A percentile compares a stretch with the other conserved stretches of the same genome.
Evolutionary conservation across 148 eudicot genomes (phyloP).

Genomic region (Silene conica): DNA sequence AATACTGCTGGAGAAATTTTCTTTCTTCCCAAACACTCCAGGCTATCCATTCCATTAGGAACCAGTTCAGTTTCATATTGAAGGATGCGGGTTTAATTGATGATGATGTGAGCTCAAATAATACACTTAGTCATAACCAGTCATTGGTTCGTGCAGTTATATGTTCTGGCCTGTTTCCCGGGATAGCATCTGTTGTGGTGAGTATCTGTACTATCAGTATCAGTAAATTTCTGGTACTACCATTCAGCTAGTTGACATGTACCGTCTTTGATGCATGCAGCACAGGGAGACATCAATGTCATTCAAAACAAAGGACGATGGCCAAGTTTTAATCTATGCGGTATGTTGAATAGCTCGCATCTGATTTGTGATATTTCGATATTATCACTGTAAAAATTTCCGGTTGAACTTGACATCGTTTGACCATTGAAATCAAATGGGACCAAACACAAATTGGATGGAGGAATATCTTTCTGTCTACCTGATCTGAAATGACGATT

Average conservation of each 20-base stretch:
- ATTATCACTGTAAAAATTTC: no score
- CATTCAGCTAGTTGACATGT: slow-evolving; percentile 15
- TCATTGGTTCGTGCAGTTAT: slow-evolving; percentile 94
- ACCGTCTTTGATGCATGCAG: slow-evolving; percentile 41
- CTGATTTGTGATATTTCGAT: neutral
- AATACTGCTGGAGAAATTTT: slow-evolving; percentile 98
- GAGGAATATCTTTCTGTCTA: neutral
- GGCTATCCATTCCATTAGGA: slow-evolving; percentile 95
- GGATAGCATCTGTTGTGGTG: slow-evolving; percentile 97
- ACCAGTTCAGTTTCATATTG: slow-evolving; percentile 78
- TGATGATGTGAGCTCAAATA: slow-evolving; percentile 56
- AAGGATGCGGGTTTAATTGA: slow-evolving; percentile 81
- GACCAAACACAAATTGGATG: neutral
- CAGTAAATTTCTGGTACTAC: neutral
- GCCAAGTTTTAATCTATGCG: slow-evolving; percentile 88
- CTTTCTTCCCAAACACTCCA: slow-evolving; percentile 97
- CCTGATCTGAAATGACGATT: neutral
- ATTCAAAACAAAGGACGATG: slow-evolving; percentile 99
- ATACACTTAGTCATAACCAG: slow-evolving; percentile 86
- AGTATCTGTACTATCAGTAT: slow-evolving; percentile 27
- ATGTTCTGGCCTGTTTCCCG: slow-evolving; percentile 97
- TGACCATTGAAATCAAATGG: neutral
- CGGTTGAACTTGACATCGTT: neutral
- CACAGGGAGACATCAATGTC: slow-evolving; percentile 99
- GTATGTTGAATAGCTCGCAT: slow-evolving; percentile 39